Evolutionary conservation across 257 asterid species (phyloP).

Genomic region (Nicotiana tabacum): DNA sequence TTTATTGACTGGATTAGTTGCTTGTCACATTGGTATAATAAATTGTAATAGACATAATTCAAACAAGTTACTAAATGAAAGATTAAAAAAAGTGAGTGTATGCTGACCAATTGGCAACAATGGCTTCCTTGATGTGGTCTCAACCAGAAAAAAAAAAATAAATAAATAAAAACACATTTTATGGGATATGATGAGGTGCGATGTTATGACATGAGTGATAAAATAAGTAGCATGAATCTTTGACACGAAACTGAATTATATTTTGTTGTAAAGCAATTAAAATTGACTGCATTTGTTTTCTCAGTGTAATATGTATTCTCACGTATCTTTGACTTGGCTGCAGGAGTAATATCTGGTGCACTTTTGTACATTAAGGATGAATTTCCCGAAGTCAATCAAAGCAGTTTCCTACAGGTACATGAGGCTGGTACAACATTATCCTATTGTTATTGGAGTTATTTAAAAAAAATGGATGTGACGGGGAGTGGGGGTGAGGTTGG

Average conservation of each 20-base stretch:
- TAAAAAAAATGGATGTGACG: neutral
- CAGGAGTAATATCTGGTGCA: conserved; percentile 98
- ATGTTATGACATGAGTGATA: neutral
- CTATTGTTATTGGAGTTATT: neutral
- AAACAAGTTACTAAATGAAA: too few relatives aligned
- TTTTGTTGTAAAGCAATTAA: neutral
- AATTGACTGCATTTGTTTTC: neutral
- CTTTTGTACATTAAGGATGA: conserved; percentile 85
- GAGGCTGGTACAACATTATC: neutral
- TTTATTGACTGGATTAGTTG: neutral
- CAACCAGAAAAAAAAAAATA: too few relatives aligned
- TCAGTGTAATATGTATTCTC: neutral
- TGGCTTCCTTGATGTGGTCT: neutral
- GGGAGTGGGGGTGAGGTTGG: neutral
- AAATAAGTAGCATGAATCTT: neutral
- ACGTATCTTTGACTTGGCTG: conserved; percentile 23
- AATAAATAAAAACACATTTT: neutral
- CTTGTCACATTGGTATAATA: neutral
- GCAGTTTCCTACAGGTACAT: conserved; percentile 85
- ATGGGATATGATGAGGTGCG: neutral
- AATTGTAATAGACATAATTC: neutral
- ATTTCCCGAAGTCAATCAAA: conserved; percentile 65
- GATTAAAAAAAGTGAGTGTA: neutral
- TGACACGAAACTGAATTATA: neutral
- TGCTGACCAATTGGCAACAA: neutral